phyloP scores from a whole-genome alignment of 2,329 filamentous ascomycete genomes.

The Colletotrichum truncatum region DNA sequence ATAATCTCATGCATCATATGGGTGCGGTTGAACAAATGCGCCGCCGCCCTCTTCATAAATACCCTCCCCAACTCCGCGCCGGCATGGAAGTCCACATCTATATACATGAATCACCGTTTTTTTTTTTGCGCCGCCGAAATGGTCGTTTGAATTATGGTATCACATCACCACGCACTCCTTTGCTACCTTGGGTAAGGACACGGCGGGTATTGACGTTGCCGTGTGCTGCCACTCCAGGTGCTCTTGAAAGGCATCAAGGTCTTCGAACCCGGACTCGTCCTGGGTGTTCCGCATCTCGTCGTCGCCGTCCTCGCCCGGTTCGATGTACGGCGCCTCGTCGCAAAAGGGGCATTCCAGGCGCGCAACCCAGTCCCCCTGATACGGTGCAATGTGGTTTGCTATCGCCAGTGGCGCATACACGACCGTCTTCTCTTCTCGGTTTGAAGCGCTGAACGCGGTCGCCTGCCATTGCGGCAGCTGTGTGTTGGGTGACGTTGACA shows the following conservation, averaged over 20 bases:
- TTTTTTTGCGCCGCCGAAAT: constrained; percentile 17
- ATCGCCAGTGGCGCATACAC: constrained; percentile 67
- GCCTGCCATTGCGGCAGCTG: constrained; percentile 60
- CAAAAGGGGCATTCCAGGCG: constrained; percentile 64
- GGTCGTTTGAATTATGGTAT: constrained; percentile 20
- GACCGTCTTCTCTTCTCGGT: constrained; percentile 54
- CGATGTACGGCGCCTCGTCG: constrained; percentile 56
- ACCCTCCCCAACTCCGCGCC: constrained; percentile 26
- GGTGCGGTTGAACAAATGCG: background rate
- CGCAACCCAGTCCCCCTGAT: constrained; percentile 60
- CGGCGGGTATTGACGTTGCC: constrained; percentile 45
- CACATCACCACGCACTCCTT: constrained; percentile 59
- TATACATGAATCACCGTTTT: constrained; percentile 14
- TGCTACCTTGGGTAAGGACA: constrained; percentile 40
- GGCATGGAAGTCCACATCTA: constrained; percentile 1
- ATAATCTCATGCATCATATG: constrained; percentile 21
- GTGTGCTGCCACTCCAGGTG: constrained; percentile 68
- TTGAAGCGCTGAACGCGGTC: constrained; percentile 49
- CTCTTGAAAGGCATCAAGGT: constrained; percentile 58
- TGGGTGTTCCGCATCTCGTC: constrained; percentile 58
- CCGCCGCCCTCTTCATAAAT: background rate
- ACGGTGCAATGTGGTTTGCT: constrained; percentile 64
- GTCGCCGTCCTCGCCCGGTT: constrained; percentile 56
- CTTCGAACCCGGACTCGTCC: constrained; percentile 58
- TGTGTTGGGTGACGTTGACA: constrained; percentile 25